Percentiles rank a stretch among this genome's conserved stretches.
Evolutionary conservation across 108 stramenopile genomes (phyloP).

Genomic region (Asterionellopsis glacialis): DNA sequence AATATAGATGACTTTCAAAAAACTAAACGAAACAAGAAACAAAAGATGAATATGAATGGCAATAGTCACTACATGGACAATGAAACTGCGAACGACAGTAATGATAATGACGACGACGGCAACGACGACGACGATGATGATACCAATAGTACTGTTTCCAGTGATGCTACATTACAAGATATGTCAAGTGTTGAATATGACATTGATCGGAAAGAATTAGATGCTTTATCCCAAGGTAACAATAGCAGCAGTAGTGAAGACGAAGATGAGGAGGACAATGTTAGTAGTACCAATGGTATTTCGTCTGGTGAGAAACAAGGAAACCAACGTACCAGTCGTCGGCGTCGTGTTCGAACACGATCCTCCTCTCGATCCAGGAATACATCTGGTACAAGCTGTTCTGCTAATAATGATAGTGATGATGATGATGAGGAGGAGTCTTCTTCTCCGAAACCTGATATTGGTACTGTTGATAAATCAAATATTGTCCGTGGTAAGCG

Average conservation of each 20-base stretch:
- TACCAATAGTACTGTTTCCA: slow-evolving; percentile 26
- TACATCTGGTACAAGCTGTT: not conserved
- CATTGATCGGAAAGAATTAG: slow-evolving; percentile 68
- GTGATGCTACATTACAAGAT: slow-evolving; percentile 33
- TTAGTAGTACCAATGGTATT: not conserved
- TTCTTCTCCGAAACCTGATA: not conserved
- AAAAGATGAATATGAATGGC: not conserved
- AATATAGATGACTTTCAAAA: slow-evolving; percentile 12
- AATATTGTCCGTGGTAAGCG: slow-evolving; percentile 84
- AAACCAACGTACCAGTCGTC: slow-evolving; percentile 1
- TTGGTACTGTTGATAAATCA: slow-evolving; percentile 49
- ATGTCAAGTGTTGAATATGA: slow-evolving; percentile 48
- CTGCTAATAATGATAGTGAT: not conserved
- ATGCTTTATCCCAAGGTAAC: slow-evolving; percentile 56
- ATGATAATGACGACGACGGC: slow-evolving; percentile 31
- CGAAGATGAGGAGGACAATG: slow-evolving; percentile 7
- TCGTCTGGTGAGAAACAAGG: not conserved
- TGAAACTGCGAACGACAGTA: slow-evolving; percentile 13
- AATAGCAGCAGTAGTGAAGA: slow-evolving; percentile 13
- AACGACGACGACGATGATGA: slow-evolving; percentile 30
- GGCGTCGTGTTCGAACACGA: not conserved
- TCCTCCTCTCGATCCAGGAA: not conserved
- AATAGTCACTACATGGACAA: not conserved
- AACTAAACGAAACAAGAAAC: not conserved
- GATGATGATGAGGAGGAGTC: not conserved